Evolutionary conservation across 2,329 filamentous ascomycete genomes (phyloP).

Genomic region (Colletotrichum brevisporum): DNA sequence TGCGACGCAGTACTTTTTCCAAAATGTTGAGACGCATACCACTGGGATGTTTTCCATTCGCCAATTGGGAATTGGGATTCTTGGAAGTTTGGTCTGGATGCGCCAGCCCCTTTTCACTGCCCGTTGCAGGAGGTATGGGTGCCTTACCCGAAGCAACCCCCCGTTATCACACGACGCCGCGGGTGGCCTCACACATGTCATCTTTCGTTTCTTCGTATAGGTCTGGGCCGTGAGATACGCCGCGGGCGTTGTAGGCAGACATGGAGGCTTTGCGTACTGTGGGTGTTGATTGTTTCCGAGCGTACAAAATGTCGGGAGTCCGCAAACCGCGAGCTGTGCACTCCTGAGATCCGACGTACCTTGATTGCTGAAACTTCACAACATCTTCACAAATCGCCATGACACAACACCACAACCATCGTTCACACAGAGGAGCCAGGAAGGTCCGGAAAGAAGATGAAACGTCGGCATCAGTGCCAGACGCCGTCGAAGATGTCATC

Average conservation of each 20-base stretch:
- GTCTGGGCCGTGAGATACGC: neutral
- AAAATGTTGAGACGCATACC: constrained; percentile 4
- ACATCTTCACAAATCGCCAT: neutral
- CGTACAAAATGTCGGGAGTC: neutral
- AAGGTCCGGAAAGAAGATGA: neutral
- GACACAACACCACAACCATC: too few relatives aligned
- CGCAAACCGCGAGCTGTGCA: neutral
- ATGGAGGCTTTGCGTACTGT: too few relatives aligned
- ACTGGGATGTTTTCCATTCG: too few relatives aligned
- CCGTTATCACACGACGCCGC: neutral
- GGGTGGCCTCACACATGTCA: neutral
- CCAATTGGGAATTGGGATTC: neutral
- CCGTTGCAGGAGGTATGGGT: neutral
- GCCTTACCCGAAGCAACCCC: constrained; percentile 8
- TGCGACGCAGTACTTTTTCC: neutral
- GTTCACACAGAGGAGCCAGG: too few relatives aligned
- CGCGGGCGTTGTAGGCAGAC: neutral
- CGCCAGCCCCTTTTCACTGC: constrained; percentile 4
- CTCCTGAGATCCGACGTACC: neutral
- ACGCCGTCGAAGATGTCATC: neutral
- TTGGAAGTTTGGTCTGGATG: neutral
- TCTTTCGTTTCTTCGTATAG: neutral
- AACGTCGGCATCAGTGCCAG: neutral
- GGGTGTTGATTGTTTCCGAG: neutral
- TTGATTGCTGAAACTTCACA: too few relatives aligned